Evolutionary conservation across 73 alveolate genomes (phyloP).

Genomic region (Stentor coeruleus): DNA sequence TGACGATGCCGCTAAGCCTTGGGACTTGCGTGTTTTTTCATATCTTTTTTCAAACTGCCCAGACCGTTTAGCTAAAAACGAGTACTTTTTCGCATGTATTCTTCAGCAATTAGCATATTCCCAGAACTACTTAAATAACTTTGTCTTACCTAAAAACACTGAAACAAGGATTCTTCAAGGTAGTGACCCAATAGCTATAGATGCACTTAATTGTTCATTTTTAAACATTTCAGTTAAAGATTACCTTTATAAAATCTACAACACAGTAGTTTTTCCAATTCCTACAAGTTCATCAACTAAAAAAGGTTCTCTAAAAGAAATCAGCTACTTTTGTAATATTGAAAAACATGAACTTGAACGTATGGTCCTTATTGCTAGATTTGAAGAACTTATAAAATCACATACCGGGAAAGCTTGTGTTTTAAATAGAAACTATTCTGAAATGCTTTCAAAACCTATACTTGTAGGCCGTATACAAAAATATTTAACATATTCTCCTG

Average conservation of each 20-base stretch:
- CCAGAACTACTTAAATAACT: background rate
- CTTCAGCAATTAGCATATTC: background rate
- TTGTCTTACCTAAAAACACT: background rate
- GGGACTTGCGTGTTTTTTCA: background rate
- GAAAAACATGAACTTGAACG: background rate
- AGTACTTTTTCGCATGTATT: background rate
- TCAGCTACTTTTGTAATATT: no score
- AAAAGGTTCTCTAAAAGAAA: background rate
- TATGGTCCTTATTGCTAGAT: background rate
- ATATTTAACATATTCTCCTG: conserved; percentile 65
- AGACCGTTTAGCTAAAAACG: background rate
- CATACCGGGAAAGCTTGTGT: conserved; percentile 36
- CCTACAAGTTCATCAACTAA: background rate
- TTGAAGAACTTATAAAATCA: background rate
- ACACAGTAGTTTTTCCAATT: background rate
- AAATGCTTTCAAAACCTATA: conserved; percentile 49
- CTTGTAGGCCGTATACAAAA: conserved; percentile 53
- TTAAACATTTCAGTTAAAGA: background rate
- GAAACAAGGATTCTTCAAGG: background rate
- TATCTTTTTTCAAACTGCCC: background rate
- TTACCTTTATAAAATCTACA: background rate
- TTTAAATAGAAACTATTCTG: conserved; percentile 65
- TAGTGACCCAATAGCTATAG: background rate
- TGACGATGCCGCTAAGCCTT: conserved; percentile 16
- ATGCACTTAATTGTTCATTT: background rate